Percentiles rank a stretch among this genome's conserved stretches.
Evolutionary conservation across 257 asterid genomes (phyloP).

Genomic region (Solanum chmielewskii): DNA sequence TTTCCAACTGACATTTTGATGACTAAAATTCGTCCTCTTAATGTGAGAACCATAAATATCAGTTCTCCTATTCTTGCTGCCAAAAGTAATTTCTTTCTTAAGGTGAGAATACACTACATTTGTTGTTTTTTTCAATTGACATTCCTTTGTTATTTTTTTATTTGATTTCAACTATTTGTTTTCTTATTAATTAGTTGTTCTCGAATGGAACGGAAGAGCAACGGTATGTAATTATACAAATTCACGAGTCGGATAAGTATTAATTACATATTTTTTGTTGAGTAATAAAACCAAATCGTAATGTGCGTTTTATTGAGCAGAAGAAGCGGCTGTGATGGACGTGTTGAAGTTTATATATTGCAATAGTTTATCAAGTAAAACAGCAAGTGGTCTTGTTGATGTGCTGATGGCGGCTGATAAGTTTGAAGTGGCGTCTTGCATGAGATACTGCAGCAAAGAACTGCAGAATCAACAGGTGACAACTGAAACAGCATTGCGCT

Average conservation of each 20-base stretch:
- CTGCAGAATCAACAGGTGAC: slow-evolving; percentile 66
- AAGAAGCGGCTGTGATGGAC: slow-evolving; percentile 80
- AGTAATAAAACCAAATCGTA: background rate
- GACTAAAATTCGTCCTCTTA: slow-evolving; percentile 10
- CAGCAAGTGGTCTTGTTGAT: slow-evolving; percentile 57
- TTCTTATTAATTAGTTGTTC: slow-evolving; percentile 39
- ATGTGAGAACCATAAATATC: slow-evolving; percentile 43
- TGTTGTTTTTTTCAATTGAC: background rate
- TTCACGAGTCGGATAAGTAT: slow-evolving; percentile 58
- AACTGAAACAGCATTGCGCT: slow-evolving; percentile 71
- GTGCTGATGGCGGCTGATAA: slow-evolving; percentile 91
- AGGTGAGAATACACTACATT: slow-evolving; percentile 20
- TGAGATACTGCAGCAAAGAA: slow-evolving; percentile 69
- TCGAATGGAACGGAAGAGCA: slow-evolving; percentile 61
- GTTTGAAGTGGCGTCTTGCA: slow-evolving; percentile 74
- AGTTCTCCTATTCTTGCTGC: slow-evolving; percentile 90
- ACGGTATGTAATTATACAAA: slow-evolving; percentile 43
- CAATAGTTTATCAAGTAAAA: slow-evolving; percentile 43
- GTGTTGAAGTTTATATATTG: slow-evolving; percentile 72
- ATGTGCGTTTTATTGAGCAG: slow-evolving; percentile 26
- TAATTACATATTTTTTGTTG: background rate
- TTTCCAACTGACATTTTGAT: slow-evolving; percentile 21
- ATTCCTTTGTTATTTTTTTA: background rate
- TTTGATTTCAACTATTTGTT: background rate
- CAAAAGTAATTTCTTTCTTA: slow-evolving; percentile 63